Base-by-base conservation (phyloP, 352 stramenopile species). In the Aphanomyces cochlioides region DNA sequence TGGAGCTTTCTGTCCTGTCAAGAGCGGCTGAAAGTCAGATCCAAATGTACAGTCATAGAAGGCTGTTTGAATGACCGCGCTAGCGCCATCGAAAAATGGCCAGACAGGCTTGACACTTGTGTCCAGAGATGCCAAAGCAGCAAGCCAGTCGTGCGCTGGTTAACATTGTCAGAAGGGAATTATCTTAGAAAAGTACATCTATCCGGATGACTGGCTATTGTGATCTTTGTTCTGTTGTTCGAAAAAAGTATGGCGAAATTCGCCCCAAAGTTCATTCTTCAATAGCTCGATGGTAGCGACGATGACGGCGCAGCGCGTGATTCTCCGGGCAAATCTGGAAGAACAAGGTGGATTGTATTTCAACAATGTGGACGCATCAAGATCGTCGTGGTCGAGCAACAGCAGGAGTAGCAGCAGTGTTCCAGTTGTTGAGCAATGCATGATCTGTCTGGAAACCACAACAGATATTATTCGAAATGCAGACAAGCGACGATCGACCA, bases 141-240 rank as follows among this genome's bases (percentile, higher is more conserved):
- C 28, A 28, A 28, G 28, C 28, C 28, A 28, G 28, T 28, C 28
- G 28, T 28, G 28, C 28, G 28, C 28, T 28, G 1, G 28, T 28
- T 2, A 28, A 28, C 0, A 28, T 28, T 28, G 28, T 28, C 28
- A 28, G 28, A 2, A 28, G 1, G 2, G 0, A 28, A 28, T 28
- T 28, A 2, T 28, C 50, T 19, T 58, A 37, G 36, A 12, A 58
- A 58, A 58, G 50, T 58, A 17, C 7, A 8, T 58, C 17, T 61
- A 61, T 61, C 54, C 54, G 54, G 54, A 61, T 61, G 36, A 17
- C 5, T 19, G 8, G n/a, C 19, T 4, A 12, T n/a, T n/a, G n/a
- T 61, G 54, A 61, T 61, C 54, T 61, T 58, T 61, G 15, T 61
- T 61, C 54, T 61, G 5, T 61, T 61, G 17, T 61, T 61, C 54